A percentile compares a stretch with the other conserved stretches of the same genome.
Evolutionary conservation across 148 eudicot species (phyloP).

Genomic region (Camellia sinensis): DNA sequence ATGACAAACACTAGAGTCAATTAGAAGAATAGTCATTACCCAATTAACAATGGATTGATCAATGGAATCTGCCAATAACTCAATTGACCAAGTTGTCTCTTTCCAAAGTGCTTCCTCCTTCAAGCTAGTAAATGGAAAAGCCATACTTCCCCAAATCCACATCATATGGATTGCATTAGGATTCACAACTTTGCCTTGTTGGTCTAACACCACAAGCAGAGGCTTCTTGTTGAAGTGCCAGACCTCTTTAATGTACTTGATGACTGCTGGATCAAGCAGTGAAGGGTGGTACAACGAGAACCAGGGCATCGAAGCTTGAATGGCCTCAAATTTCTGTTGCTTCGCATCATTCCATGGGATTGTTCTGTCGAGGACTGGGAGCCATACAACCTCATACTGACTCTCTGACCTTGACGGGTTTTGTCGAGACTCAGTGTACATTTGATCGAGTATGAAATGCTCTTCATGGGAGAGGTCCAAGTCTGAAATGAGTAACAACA

Average conservation of each 20-base stretch:
- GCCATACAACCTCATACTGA: conserved; percentile 69
- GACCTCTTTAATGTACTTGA: too few species aligned
- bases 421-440: conserved; percentile 57
- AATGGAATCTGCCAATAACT: conserved; percentile 49
- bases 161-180: conserved; percentile 38
- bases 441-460: conserved; percentile 51
- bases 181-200: too few species aligned
- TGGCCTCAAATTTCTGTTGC: too few species aligned
- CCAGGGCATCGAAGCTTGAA: too few species aligned
- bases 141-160: conserved; percentile 78
- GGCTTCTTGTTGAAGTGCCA: too few species aligned
- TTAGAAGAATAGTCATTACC: conserved; percentile 4
- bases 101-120: conserved; percentile 55
- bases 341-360: conserved; percentile 36
- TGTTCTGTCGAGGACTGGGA: conserved; percentile 51
- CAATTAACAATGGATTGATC: conserved; percentile 7
- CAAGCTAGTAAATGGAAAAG: conserved; percentile 63
- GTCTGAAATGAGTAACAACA: conserved; percentile 58
- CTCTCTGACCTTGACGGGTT: conserved; percentile 47
- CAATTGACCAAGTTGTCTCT: conserved; percentile 60
- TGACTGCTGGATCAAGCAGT: not conserved
- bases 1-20: conserved; percentile 41
- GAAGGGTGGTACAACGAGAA: too few species aligned
- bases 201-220: too few species aligned
- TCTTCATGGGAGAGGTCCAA: conserved; percentile 68